Base-by-base conservation (phyloP, 495 filamentous ascomycete species). In the Aspergillus bertholletiae region DNA sequence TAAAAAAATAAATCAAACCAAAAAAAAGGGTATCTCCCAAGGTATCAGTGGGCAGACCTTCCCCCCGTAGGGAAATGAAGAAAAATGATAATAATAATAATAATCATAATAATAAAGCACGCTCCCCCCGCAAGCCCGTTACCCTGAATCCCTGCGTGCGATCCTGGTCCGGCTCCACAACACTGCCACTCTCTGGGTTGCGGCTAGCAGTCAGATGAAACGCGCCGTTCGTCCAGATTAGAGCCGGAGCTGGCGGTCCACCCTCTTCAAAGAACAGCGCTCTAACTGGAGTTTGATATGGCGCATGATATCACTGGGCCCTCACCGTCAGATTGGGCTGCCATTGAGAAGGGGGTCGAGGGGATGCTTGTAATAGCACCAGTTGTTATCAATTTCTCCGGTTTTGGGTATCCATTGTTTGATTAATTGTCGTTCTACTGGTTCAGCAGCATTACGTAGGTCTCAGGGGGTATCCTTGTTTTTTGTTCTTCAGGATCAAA, bases 171-270 rank as follows among this genome's bases (percentile, higher is more conserved):
- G 28, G 49, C 59, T 57, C 67, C 69, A 65, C 46, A 51, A 65
- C 65, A 70, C 67, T 72, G 65, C 67, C 68, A 64, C 67, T 61
- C 44, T 66, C 70, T 68, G 67, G 68, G 59, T 71, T 63, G 55
- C 51, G 37, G 49, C 69, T 70, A 72, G 60, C 53, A 49, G 40
- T 27, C 43, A 61, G 49, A 51, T 74, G 71, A 74, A 74, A 74
- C 71, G 62, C 59, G 56, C 58, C 54, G 57, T 27, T 49, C 61
- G 47, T 50, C 44, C 35, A 35, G 37, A 54, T 55, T 40, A 37
- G 24, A 44, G 46, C 50, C 32, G 32, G 15, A 43, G 51, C 30
- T 54, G 26, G 50, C 13, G 30, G 9, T 12, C 30, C 30, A 32
- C 30, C 30, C 44, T 59, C 45, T 45, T 52, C 28, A 54, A 40